Conservation (phyloP, 768 basidiomycete genomes). For the Gymnopilus dilepis region DNA sequence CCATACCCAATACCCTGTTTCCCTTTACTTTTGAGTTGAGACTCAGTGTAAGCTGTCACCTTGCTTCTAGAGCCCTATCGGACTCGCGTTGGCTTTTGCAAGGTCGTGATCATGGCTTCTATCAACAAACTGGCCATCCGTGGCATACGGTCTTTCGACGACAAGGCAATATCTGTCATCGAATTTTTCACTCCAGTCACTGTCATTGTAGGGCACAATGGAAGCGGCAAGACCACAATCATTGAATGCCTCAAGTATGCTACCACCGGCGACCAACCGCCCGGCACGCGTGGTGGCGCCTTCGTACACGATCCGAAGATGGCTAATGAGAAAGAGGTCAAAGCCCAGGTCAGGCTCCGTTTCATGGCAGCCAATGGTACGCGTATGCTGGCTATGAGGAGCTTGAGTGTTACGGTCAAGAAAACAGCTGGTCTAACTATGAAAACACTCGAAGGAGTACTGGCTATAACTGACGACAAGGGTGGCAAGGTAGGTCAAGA, state of each 20-base stretch:
- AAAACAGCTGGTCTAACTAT: slow-evolving; percentile 88
- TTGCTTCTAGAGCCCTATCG: neutral
- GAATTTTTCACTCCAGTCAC: slow-evolving; percentile 98
- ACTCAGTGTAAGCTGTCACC: neutral
- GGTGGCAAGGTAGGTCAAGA: slow-evolving; percentile 72
- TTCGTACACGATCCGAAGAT: slow-evolving; percentile 99
- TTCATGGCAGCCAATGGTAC: slow-evolving; percentile 91
- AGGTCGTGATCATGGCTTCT: slow-evolving; percentile 60
- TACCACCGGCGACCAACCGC: slow-evolving; percentile 97
- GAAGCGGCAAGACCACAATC: slow-evolving; percentile 97
- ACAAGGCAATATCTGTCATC: slow-evolving; percentile 91
- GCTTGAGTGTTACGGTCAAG: slow-evolving; percentile 91
- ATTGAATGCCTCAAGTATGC: slow-evolving; percentile 99
- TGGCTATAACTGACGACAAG: slow-evolving; percentile 77
- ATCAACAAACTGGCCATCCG: slow-evolving; percentile 94
- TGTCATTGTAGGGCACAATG: slow-evolving; percentile 98
- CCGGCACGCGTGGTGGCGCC: slow-evolving; percentile 97
- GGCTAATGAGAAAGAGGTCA: slow-evolving; percentile 99
- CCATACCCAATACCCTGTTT: neutral
- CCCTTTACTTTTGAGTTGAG: neutral
- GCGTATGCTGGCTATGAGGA: slow-evolving; percentile 89
- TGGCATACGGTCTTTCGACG: slow-evolving; percentile 95
- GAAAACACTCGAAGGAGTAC: slow-evolving; percentile 96
- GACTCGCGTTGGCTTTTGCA: neutral
- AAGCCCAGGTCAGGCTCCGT: slow-evolving; percentile 95